These are phyloP conservation scores for Ceratocystis colombiana DNA, from an alignment of 2,329 filamentous ascomycete genomes.

Conservation along the genomic window DNA sequence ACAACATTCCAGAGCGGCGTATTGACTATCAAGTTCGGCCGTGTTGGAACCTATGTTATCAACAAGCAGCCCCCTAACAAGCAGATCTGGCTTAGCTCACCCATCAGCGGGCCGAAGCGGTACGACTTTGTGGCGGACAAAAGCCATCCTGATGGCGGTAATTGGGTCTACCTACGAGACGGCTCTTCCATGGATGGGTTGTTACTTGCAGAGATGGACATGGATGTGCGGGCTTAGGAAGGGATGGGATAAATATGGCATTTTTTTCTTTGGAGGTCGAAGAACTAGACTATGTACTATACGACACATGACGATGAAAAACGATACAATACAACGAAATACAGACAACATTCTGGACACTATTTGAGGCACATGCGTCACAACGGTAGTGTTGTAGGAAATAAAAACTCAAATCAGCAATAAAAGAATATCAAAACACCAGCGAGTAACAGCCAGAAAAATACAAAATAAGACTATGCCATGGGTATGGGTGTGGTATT, in stretches of 20 bases:
- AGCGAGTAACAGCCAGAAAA: background rate
- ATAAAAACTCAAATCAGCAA: background rate
- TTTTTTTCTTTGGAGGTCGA: background rate
- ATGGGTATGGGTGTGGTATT: constrained; percentile 12
- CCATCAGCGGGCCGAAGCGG: constrained; percentile 81
- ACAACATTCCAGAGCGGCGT: constrained; percentile 59
- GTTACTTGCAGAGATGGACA: constrained; percentile 63
- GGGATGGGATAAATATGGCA: background rate
- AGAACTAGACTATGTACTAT: background rate
- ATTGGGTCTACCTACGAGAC: constrained; percentile 84
- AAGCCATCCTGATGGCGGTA: constrained; percentile 63
- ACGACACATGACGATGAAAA: background rate
- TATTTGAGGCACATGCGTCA: background rate
- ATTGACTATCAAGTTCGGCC: constrained; percentile 60
- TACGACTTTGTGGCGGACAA: constrained; percentile 71
- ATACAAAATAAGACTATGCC: constrained; percentile 5
- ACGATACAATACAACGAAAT: background rate
- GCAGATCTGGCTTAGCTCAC: constrained; percentile 93
- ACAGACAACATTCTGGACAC: too few relatives aligned
- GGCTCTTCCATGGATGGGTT: constrained; percentile 64
- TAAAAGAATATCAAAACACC: constrained; percentile 1
- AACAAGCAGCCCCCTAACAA: constrained; percentile 99
- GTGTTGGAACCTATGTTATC: constrained; percentile 74
- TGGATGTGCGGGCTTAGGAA: constrained; percentile 41
- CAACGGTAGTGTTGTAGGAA: background rate